A percentile compares a stretch with the other conserved stretches of the same genome.
Evolutionary conservation across 495 filamentous ascomycete genomes (phyloP).

Genomic region (Xylaria bambusicola): DNA sequence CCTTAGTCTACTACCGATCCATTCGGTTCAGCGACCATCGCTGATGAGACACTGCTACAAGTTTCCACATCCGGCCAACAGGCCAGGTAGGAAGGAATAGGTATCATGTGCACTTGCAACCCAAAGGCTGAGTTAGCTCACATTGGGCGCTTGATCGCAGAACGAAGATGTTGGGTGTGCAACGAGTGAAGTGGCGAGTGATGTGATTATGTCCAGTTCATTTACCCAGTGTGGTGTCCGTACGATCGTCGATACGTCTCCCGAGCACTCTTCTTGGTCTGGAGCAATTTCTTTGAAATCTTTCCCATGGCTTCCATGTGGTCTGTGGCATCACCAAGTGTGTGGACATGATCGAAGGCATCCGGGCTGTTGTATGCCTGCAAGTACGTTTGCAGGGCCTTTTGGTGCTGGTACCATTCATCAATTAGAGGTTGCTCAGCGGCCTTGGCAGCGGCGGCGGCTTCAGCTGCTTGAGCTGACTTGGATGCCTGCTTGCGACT

Average conservation of each 20-base stretch:
- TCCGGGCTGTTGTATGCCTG: slow-evolving; percentile 47
- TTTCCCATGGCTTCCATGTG: slow-evolving; percentile 49
- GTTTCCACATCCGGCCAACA: slow-evolving; percentile 23
- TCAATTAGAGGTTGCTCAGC: slow-evolving; percentile 40
- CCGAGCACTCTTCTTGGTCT: slow-evolving; percentile 31
- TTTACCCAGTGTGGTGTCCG: slow-evolving; percentile 32
- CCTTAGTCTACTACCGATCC: slow-evolving; percentile 25
- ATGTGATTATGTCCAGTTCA: slow-evolving; percentile 27
- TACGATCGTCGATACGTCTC: slow-evolving; percentile 34
- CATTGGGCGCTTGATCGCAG: slow-evolving; percentile 18
- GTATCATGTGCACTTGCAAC: slow-evolving; percentile 34
- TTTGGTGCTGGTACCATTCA: slow-evolving; percentile 51
- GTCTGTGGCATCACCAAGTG: slow-evolving; percentile 45
- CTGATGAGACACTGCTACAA: slow-evolving; percentile 23
- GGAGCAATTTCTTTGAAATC: slow-evolving; percentile 34
- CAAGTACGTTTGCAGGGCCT: slow-evolving; percentile 45
- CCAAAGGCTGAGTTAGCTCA: slow-evolving; percentile 18
- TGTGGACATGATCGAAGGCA: slow-evolving; percentile 45
- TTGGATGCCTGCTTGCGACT: slow-evolving; percentile 45
- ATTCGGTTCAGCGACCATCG: slow-evolving; percentile 25
- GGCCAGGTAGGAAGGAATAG: slow-evolving; percentile 27
- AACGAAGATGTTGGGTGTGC: neutral
- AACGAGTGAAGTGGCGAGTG: neutral
- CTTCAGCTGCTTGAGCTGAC: slow-evolving; percentile 32
- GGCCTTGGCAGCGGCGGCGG: slow-evolving; percentile 30